Conservation (phyloP, 2,329 filamentous ascomycete species). For the Fusarium denticulatum region DNA sequence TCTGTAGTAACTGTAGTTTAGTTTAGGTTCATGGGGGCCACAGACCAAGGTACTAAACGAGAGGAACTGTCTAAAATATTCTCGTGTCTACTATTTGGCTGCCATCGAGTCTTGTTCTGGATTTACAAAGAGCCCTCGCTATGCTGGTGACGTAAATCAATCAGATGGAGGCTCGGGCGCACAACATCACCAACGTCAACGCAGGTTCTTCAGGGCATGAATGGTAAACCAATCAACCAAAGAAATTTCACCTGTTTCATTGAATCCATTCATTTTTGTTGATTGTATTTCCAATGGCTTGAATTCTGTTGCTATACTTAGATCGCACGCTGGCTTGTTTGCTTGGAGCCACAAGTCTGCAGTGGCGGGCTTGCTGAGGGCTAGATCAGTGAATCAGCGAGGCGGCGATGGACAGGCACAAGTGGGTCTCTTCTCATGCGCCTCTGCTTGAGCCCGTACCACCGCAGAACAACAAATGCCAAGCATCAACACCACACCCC, state of each 20-base stretch:
- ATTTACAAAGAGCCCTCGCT: not conserved
- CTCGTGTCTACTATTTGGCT: no score
- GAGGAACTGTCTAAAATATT: no score
- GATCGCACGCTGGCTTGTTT: fast-evolving
- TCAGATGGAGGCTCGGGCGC: no score
- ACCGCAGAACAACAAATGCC: not conserved
- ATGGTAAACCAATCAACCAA: not conserved
- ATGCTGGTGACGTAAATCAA: not conserved
- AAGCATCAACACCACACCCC: fast-evolving
- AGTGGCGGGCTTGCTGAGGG: fast-evolving
- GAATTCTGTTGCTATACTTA: not conserved
- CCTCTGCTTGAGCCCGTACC: fast-evolving
- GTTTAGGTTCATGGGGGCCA: no score
- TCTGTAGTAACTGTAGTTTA: no score
- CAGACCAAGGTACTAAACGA: no score
- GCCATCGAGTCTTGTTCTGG: not conserved
- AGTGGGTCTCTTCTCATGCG: not conserved
- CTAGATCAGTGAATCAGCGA: fast-evolving
- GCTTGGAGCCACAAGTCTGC: fast-evolving
- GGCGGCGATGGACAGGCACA: fast-evolving
- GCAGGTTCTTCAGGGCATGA: fast-evolving
- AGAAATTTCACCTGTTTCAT: fast-evolving
- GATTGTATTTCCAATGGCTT: no score
- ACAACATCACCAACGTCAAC: no score
- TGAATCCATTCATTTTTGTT: not conserved